Evolutionary conservation across 805 yeast species (phyloP).

Genomic region (Myxozyma neotropica): DNA sequence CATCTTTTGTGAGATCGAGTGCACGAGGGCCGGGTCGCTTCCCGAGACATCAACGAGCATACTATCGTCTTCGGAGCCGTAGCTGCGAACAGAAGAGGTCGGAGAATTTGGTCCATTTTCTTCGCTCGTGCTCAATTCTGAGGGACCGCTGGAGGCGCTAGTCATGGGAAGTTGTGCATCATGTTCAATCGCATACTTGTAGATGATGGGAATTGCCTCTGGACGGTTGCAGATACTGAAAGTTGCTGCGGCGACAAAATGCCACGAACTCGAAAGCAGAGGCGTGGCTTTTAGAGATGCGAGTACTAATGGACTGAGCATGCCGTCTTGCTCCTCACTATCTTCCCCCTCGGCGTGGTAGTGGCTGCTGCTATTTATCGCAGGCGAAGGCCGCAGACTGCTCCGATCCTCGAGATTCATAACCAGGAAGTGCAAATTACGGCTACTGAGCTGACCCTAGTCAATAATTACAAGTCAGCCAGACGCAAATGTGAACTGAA

Average conservation of each 20-base stretch:
- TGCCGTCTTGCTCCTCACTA: background rate
- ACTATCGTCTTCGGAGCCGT: constrained; percentile 25
- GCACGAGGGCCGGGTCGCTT: constrained; percentile 34
- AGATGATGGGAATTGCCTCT: constrained; percentile 72
- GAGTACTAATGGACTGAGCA: constrained; percentile 15
- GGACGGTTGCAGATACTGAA: constrained; percentile 82
- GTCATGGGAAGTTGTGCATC: constrained; percentile 12
- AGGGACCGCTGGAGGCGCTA: background rate
- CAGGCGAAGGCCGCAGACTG: background rate
- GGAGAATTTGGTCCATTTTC: background rate
- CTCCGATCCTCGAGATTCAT: background rate
- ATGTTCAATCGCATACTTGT: constrained; percentile 61
- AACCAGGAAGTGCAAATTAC: background rate
- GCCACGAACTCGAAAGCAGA: constrained; percentile 54
- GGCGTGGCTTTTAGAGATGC: constrained; percentile 25
- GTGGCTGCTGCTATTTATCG: background rate
- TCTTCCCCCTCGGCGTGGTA: background rate
- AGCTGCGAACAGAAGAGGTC: constrained; percentile 5
- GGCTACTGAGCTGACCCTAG: too few species aligned
- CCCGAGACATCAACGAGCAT: constrained; percentile 16
- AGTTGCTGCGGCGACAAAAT: constrained; percentile 75
- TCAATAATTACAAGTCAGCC: too few species aligned
- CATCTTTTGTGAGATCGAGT: constrained; percentile 53
- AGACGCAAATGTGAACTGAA: background rate
- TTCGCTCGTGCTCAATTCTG: background rate